Evolutionary conservation across 495 filamentous ascomycete species (phyloP), one percentile per base, ranked within the genome.

Genomic region (Hyaloscypha variabilis): DNA sequence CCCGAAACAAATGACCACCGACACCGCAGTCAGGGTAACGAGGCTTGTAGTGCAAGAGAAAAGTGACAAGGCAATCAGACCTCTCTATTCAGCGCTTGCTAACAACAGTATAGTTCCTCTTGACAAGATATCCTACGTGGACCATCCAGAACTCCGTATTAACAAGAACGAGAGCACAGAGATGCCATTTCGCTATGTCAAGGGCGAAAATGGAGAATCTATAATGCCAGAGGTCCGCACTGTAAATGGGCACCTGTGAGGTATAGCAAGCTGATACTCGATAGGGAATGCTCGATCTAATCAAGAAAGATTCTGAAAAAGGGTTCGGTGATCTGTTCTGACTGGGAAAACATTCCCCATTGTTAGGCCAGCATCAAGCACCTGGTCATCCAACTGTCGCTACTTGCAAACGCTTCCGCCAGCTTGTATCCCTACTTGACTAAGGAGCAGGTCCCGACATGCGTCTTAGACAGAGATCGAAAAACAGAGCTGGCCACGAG

Each of bases 121-220:
- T 17, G 83, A 88, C 51, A 77, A 92, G 62, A 91, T 99, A 30
- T 81, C 83, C 26, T 97, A 94, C 70, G 71, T 93, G 14, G 93
- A 98, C 71, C 86, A 91, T 73, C 95, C 95, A 0, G 94, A 98
- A 71, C 81, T 99, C 69, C 85, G 86, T 65, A 88, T 98, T 74
- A 93, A 90, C 77, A 89, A 94, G 73, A 87, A 97, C 73, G 95
- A 99, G 75, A 92, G 90, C 70, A 96, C 92, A 1, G 83, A 96
- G 74, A 99, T 99, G 95, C 95, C 95, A 0, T 99, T 98, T 77
- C 91, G 94, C 59, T 99, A 99, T 74, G 92, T 99, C 25, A 90
- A 84, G 72, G 88, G 81, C 54, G 76, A 82, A 8, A 80, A 92
- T 63, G 93, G 90, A 25, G 79, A 89, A 69, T 91, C 92, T 8